Base-by-base conservation (phyloP, 208 protist genomes). In the Crithidia sp. region DNA sequence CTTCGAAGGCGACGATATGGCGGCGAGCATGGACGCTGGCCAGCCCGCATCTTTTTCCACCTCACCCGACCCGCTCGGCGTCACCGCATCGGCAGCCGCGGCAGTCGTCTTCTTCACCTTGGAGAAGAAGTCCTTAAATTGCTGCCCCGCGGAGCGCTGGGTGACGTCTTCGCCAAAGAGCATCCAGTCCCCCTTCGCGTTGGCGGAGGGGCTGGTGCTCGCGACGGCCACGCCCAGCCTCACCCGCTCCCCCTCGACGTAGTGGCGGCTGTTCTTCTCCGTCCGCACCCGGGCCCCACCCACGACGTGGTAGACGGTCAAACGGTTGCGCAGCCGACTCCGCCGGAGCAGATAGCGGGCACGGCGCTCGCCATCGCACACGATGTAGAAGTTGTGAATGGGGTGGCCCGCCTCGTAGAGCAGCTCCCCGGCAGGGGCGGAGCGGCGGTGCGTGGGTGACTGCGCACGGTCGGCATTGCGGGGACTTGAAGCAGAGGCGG, bases 331-430 rank as follows among this genome's bases (percentile, higher is more conserved):
- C 39, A 94, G 67, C 5, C 83, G 81, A 43, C 89, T 85, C 64
- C 80, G 70, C 16, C 77, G 79, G 54, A 94, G 37, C 14, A 90
- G 53, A 59, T 85, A 94, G 41, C 60, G 78, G 7, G 85, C 85
- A 4, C 70, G 54, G n/a, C 87, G 89, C 57, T 80, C 50, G 10
- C 62, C 75, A 55, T 90, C 83, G 66, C 87, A 89, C 28, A 92
- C 80, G 49, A 94, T 85, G 41, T 88, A 62, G 58, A 77, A 79
- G 54, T 69, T 70, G 64, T 91, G 87, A 7, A 94, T 57, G 8
- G 67, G 77, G 74, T 94, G 89, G 8, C 87, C 85, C 19, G 79
- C 73, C 66, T 94, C 87, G 14, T 59, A 67, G 37, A 92, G 79
- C 39, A 94, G 54, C 64, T 92, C 81, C 36, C 89, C 89, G 4